Conservation (phyloP, 164 flowering plant species). For the Tetrastigma voinierianum region DNA sequence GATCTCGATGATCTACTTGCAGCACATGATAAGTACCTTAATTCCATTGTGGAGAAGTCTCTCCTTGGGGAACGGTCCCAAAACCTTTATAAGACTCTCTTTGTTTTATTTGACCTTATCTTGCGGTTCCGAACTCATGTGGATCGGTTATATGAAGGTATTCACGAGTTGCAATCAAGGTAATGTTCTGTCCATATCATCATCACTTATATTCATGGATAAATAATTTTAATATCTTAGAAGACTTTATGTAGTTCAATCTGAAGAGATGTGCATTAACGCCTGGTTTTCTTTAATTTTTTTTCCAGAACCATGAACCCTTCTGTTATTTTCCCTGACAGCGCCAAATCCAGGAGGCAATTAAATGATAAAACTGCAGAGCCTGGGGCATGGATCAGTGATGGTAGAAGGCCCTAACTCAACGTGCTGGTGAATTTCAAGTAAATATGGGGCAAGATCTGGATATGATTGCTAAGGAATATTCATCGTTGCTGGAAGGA, state of each 20-base stretch:
- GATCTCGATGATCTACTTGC: slow-evolving; percentile 94
- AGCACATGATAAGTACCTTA: slow-evolving; percentile 94
- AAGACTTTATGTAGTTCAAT: not conserved
- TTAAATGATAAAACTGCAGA: slow-evolving; percentile 37
- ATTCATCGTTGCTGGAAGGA: slow-evolving; percentile 66
- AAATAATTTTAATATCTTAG: not conserved
- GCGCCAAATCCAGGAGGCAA: slow-evolving; percentile 34
- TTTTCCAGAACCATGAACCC: slow-evolving; percentile 39
- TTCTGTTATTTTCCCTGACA: slow-evolving; percentile 43
- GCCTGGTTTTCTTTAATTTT: slow-evolving; percentile 11
- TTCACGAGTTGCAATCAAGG: slow-evolving; percentile 86
- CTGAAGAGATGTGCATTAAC: slow-evolving; percentile 3
- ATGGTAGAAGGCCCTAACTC: slow-evolving; percentile 85
- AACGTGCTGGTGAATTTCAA: slow-evolving; percentile 79
- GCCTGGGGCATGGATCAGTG: slow-evolving; percentile 61
- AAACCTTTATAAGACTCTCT: slow-evolving; percentile 68
- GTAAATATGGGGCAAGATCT: slow-evolving; percentile 67
- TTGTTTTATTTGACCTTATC: slow-evolving; percentile 83
- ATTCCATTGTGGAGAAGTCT: slow-evolving; percentile 90
- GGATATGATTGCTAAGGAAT: slow-evolving; percentile 67
- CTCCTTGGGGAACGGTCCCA: slow-evolving; percentile 91
- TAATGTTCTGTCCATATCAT: slow-evolving; percentile 21
- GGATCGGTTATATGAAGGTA: slow-evolving; percentile 89
- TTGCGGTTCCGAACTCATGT: slow-evolving; percentile 84
- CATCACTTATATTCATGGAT: not conserved